These are phyloP conservation scores for Populus ilicifolia DNA, from an alignment of 345 rosid species.

Conservation along the genomic window DNA sequence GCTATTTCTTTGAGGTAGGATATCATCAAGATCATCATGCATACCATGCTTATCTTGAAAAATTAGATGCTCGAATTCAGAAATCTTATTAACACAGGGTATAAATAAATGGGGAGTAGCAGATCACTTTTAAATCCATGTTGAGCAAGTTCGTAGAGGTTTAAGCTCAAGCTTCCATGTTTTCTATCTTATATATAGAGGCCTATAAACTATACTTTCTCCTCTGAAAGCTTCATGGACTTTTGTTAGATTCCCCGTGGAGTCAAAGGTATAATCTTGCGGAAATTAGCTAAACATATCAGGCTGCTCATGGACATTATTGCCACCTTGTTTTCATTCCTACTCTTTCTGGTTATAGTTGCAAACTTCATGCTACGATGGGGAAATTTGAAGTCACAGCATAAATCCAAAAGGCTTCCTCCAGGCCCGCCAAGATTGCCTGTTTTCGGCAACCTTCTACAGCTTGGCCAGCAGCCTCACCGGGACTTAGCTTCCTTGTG, in stretches of 20 bases:
- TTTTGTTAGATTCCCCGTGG: too few species aligned
- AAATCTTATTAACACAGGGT: too few species aligned
- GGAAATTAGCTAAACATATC: background rate
- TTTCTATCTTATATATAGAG: background rate
- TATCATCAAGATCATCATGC: background rate
- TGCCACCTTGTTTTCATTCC: background rate
- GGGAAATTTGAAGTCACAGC: constrained; percentile 11
- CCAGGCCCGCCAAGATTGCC: constrained; percentile 88
- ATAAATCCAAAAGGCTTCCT: constrained; percentile 43
- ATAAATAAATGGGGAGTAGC: too few species aligned
- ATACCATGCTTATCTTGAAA: background rate
- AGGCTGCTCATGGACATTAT: constrained; percentile 23
- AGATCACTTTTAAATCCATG: too few species aligned
- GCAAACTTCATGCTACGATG: constrained; percentile 28
- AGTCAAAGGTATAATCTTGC: background rate
- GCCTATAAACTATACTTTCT: background rate
- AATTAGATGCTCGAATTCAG: background rate
- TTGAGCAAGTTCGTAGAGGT: too few species aligned
- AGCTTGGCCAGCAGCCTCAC: constrained; percentile 66
- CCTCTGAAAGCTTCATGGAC: background rate
- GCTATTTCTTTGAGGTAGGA: constrained; percentile 12
- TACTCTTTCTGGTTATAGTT: constrained; percentile 15
- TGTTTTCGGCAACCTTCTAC: constrained; percentile 78
- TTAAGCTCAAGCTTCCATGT: too few species aligned
- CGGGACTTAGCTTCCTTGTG: constrained; percentile 65